Base-by-base conservation (phyloP, 768 basidiomycete species). In the Austroboletus eburneus region DNA sequence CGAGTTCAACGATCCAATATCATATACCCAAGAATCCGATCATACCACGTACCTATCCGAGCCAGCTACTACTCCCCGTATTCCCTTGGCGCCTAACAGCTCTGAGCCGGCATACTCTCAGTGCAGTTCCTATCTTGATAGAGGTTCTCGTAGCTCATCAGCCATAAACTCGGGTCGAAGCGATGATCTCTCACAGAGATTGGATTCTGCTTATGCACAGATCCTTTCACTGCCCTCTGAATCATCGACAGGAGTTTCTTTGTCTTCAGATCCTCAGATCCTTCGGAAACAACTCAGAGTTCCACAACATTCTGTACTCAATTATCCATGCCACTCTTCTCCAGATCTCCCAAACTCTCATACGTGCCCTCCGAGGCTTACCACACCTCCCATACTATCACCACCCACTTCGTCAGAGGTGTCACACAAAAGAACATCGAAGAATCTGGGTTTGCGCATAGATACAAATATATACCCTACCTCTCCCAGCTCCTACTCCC, bases 251-350 rank as follows among this genome's bases (percentile, higher is more conserved):
- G 35, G 27, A 21, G 43, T 40, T 16, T 18, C 29, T n/a, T 34
- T 62, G 8, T 50, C 65, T 13, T 48, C 52, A n/a, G 59, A 66
- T 16, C 62, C 65, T 36, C 52, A 48, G 41, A 59, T 46, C 9
- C 49, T 54, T 52, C 62, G 49, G 39, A 64, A 59, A 40, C 59
- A 67, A 24, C 49, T 66, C 22, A 64, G 62, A 25, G 49, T 63
- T 8, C 54, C 64, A 17, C 64, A 66, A 22, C 64, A 63, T 37
- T 63, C 62, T 16, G 62, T 66, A 25, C 35, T 57, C 17, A 64
- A 63, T 36, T 37, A 57, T 24, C 50, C 57, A 4, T 23, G 39
- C 9, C 32, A 43, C 13, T 58, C 46, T 39, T 52, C 49, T 21
- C 54, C 39, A 27, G 53, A 51, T 33, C 35, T 65, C 14, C 62